A percentile compares a stretch with the other conserved stretches of the same genome.
Evolutionary conservation across 805 yeast genomes (phyloP).

Genomic region (Metschnikowia picachoensis): DNA sequence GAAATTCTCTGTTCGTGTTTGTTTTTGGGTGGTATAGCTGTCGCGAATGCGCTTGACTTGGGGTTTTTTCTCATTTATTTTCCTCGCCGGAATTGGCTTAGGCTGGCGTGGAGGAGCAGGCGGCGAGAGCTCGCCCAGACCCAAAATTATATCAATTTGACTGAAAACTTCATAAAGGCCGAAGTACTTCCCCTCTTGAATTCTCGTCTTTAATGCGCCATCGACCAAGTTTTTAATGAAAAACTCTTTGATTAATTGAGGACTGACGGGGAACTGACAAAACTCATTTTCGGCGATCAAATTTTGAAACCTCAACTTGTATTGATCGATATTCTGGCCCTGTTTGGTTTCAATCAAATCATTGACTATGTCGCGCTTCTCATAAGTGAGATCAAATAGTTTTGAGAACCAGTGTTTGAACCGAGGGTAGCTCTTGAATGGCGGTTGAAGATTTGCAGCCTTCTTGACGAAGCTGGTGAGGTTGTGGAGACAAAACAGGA

Average conservation of each 20-base stretch:
- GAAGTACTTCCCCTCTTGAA: slow-evolving; percentile 2
- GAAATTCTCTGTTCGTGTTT: too few relatives aligned
- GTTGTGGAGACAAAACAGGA: slow-evolving; percentile 6
- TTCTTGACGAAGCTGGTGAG: slow-evolving; percentile 1
- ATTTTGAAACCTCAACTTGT: slow-evolving; percentile 4
- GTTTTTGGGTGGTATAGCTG: too few relatives aligned
- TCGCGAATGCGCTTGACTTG: too few relatives aligned
- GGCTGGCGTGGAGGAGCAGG: neutral
- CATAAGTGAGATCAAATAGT: slow-evolving; percentile 2
- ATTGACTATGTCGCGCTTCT: slow-evolving; percentile 4
- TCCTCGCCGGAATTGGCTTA: neutral
- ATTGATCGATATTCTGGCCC: slow-evolving; percentile 1
- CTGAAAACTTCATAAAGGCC: slow-evolving; percentile 6
- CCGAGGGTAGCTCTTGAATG: slow-evolving; percentile 6
- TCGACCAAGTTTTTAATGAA: slow-evolving; percentile 7
- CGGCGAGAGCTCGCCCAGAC: slow-evolving; percentile 1
- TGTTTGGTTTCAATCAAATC: slow-evolving; percentile 5
- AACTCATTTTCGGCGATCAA: slow-evolving; percentile 8
- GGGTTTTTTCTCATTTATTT: too few relatives aligned
- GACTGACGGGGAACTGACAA: slow-evolving; percentile 8
- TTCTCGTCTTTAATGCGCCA: neutral
- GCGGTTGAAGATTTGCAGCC: slow-evolving; percentile 8
- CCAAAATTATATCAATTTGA: slow-evolving; percentile 1
- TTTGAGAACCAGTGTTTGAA: slow-evolving; percentile 6
- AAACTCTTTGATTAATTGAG: slow-evolving; percentile 7